Conservation (phyloP, 2,329 filamentous ascomycete genomes). For the Pseudogymnoascus sp. region DNA sequence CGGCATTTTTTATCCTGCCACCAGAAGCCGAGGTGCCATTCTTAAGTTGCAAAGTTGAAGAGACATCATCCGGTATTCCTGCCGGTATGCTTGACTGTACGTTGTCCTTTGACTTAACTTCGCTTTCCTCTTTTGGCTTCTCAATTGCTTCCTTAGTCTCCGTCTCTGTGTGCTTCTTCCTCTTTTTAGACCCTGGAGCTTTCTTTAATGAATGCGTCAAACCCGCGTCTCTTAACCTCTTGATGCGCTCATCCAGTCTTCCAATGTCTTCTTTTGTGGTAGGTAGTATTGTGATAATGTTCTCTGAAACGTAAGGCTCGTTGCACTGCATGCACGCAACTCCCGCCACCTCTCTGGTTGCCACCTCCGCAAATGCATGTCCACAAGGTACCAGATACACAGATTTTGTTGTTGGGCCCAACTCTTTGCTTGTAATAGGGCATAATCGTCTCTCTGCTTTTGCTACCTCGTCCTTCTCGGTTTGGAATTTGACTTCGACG, state of each 20-base stretch:
- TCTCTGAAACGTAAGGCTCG: conserved; percentile 61
- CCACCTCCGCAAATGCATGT: conserved; percentile 84
- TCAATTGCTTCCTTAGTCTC: conserved; percentile 23
- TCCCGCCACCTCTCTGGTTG: conserved; percentile 73
- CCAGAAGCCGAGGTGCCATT: conserved; percentile 30
- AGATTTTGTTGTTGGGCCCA: conserved; percentile 71
- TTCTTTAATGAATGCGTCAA: conserved; percentile 88
- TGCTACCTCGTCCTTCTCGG: conserved; percentile 35
- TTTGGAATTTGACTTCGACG: conserved; percentile 70
- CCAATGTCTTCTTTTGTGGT: conserved; percentile 63
- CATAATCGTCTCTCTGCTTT: conserved; percentile 64
- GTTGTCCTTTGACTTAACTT: conserved; percentile 25
- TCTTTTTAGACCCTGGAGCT: conserved; percentile 62
- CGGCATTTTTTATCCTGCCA: conserved; percentile 75
- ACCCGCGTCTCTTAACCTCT: conserved; percentile 62
- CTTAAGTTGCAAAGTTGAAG: conserved; percentile 17
- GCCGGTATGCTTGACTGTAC: conserved; percentile 21
- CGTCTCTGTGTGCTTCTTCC: conserved; percentile 56
- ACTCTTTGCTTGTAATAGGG: conserved; percentile 76
- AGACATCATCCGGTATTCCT: conserved; percentile 22
- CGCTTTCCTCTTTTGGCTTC: conserved; percentile 21
- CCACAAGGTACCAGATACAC: conserved; percentile 93
- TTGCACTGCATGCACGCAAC: conserved; percentile 65
- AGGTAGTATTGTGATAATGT: conserved; percentile 78
- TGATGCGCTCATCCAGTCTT: conserved; percentile 56